phyloP scores from a whole-genome alignment of 2,329 filamentous ascomycete species.

The Aspergillus sp. region DNA sequence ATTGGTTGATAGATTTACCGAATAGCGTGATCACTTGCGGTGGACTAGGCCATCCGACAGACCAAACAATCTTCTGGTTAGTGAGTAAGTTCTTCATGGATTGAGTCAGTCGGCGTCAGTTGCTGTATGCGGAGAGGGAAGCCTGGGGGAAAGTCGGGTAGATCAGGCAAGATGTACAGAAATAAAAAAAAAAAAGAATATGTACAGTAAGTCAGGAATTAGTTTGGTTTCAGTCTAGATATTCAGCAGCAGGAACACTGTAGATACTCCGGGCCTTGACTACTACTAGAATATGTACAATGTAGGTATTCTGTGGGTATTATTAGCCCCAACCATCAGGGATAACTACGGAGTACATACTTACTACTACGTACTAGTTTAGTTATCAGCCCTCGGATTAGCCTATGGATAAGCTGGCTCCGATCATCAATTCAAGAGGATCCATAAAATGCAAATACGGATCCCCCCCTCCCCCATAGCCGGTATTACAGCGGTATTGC shows the following conservation, averaged over 20 bases:
- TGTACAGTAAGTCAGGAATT: background rate
- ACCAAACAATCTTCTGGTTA: background rate
- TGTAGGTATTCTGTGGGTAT: too few relatives aligned
- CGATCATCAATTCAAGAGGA: background rate
- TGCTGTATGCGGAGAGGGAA: slow-evolving; percentile 1
- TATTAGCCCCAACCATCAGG: too few relatives aligned
- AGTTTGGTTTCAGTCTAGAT: background rate
- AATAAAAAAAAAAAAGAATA: too few relatives aligned
- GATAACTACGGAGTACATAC: too few relatives aligned
- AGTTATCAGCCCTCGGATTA: background rate
- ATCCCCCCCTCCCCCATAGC: background rate
- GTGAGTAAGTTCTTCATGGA: background rate
- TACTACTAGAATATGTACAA: background rate
- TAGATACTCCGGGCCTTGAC: background rate
- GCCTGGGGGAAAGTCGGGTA: background rate
- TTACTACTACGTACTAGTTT: too few relatives aligned
- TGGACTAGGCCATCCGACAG: background rate
- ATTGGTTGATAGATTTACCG: slow-evolving; percentile 19
- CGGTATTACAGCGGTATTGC: slow-evolving; percentile 3
- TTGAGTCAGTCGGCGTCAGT: background rate
- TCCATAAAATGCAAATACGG: background rate
- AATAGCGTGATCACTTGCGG: slow-evolving; percentile 18
- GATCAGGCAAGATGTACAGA: background rate
- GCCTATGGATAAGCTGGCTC: background rate
- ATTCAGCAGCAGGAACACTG: background rate